These are phyloP conservation scores for Monosporascus sp. DNA, from an alignment of 2,329 filamentous ascomycete genomes.

Conservation along the genomic window DNA sequence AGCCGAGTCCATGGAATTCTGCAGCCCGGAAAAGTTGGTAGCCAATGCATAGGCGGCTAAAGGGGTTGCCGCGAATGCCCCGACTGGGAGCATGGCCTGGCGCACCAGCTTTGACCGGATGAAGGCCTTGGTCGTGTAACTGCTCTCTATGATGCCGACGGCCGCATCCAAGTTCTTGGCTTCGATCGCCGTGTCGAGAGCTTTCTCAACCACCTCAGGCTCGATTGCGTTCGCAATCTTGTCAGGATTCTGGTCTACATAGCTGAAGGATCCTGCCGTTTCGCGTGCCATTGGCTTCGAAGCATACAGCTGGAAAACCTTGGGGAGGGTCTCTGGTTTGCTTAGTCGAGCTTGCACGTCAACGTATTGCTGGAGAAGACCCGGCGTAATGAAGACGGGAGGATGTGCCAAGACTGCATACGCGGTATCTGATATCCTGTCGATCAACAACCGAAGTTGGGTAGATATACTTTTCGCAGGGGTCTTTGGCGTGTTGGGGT, in stretches of 20 bases:
- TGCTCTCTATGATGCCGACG: constrained; percentile 67
- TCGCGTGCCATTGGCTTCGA: constrained; percentile 70
- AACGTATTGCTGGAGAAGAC: constrained; percentile 70
- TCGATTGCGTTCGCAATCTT: constrained; percentile 68
- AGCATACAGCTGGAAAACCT: constrained; percentile 76
- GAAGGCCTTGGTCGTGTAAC: constrained; percentile 64
- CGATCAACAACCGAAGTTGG: constrained; percentile 39
- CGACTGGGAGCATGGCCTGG: constrained; percentile 55
- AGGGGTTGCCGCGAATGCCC: constrained; percentile 54
- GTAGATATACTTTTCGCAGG: constrained; percentile 8
- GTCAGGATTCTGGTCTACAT: constrained; percentile 61
- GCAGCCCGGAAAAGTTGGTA: constrained; percentile 59
- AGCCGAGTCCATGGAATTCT: constrained; percentile 70
- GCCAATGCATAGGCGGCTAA: constrained; percentile 67
- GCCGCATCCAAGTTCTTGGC: constrained; percentile 73
- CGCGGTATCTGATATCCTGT: constrained; percentile 54
- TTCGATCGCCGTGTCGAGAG: constrained; percentile 74
- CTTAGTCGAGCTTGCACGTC: constrained; percentile 68
- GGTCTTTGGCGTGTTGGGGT: constrained; percentile 11
- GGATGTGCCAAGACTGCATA: constrained; percentile 68
- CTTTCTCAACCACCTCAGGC: constrained; percentile 62
- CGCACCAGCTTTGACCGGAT: constrained; percentile 62
- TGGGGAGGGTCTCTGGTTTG: constrained; percentile 70
- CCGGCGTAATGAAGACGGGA: constrained; percentile 73
- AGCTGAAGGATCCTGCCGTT: constrained; percentile 54